These are phyloP conservation scores for Babesia divergens DNA, from an alignment of 169 alveolate genomes.

Conservation along the genomic window DNA sequence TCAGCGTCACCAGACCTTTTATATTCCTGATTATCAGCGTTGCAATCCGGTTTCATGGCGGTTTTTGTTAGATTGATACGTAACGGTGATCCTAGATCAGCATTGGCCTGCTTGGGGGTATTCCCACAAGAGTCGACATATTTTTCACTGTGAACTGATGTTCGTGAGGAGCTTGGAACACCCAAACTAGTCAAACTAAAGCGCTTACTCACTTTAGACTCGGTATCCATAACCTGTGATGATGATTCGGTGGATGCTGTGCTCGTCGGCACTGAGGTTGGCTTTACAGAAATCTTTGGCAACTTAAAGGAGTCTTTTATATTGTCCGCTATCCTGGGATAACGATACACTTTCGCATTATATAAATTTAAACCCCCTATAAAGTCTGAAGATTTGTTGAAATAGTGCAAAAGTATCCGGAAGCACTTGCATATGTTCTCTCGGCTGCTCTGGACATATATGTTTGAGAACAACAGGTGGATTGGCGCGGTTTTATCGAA, in stretches of 20 bases:
- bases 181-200: not conserved
- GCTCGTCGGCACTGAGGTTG: not conserved
- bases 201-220: not conserved
- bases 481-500: constrained; percentile 59
- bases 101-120: not conserved
- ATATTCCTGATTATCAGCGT: no score
- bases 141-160: not conserved
- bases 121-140: not conserved
- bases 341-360: not conserved
- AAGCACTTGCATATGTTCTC: constrained; percentile 45
- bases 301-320: not conserved
- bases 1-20: no score
- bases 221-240: not conserved
- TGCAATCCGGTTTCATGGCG: no score
- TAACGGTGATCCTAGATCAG: not conserved
- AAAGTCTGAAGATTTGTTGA: constrained; percentile 20
- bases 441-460: constrained; percentile 41
- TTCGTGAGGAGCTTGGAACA: not conserved
- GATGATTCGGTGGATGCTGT: not conserved
- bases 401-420: constrained; percentile 49
- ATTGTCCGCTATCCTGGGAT: not conserved
- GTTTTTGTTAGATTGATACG: no score
- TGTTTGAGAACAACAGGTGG: constrained; percentile 60
- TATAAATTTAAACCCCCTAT: not conserved
- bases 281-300: no score